Evolutionary conservation across 768 basidiomycete genomes (phyloP), one percentile per base, ranked within the genome.

Genomic region (Boletus barrowsii): DNA sequence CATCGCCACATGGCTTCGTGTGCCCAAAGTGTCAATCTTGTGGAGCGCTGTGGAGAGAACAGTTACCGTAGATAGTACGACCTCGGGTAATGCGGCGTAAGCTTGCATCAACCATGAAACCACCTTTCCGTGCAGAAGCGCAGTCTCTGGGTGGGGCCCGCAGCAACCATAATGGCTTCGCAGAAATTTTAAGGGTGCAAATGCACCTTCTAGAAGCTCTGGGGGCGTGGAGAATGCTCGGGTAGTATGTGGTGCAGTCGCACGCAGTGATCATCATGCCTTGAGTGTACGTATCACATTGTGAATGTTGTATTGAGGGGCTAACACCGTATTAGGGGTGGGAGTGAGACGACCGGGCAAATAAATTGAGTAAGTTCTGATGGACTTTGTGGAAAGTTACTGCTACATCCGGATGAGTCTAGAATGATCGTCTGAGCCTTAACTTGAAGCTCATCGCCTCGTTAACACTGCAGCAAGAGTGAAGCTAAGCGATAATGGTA

Each of bases 381-480:
- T 54, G 49, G 32, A 47, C 32, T 32, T 50, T 53, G 42, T 15
- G 22, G 22, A 22, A 5, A n/a, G 22, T 53, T 29, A 29, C 26
- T 58, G 36, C 54, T 39, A 30, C 22, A 56, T 61, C 37, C 13
- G 47, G 30, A 58, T 56, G 54, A n/a, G n/a, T n/a, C 45, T 47
- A 63, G 40, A 41, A 55, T 49, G 37, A 49, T n/a, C 20, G 24
- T 47, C 49, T 20, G 17, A 36, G 30, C 8, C 32, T 44, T n/a
- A n/a, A n/a, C n/a, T 10, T 22, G 22, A 37, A 32, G 17, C 29
- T 51, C 54, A 66, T 22, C 45, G 61, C 64, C 63, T 55, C 40
- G 39, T 48, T 49, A 5, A 35, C 60, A 52, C 26, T 36, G 56
- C 42, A 51, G 50, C 36, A 42, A 42, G 36, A 30, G 42, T 36